A percentile compares a stretch with the other conserved stretches of the same genome.
Conservation (phyloP, 2,329 filamentous ascomycete species). For the Emergomyces africanus region DNA sequence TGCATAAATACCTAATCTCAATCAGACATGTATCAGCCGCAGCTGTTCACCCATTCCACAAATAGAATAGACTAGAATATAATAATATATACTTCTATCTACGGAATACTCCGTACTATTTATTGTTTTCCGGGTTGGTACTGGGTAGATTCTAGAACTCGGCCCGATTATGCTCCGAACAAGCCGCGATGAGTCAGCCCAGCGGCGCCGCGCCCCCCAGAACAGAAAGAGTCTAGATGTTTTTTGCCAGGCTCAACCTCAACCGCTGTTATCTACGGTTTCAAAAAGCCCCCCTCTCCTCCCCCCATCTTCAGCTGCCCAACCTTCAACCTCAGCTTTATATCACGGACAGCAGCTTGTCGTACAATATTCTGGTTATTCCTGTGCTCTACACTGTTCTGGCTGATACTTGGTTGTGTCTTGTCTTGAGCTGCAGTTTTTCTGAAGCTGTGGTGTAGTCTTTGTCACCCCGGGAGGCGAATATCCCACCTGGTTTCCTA, state of each 20-base stretch:
- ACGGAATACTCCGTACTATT: too few species aligned
- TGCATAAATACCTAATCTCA: not conserved
- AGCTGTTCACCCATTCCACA: not conserved
- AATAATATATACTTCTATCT: too few species aligned
- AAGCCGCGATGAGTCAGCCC: not conserved
- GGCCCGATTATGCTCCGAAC: not conserved
- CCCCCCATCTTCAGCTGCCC: not conserved
- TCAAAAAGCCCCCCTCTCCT: too few species aligned
- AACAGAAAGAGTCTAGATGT: not conserved
- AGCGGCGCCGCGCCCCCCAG: not conserved
- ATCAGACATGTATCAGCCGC: not conserved
- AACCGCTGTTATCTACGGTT: too few species aligned
- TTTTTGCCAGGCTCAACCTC: not conserved
- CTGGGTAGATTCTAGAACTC: not conserved
- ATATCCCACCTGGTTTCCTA: not conserved
- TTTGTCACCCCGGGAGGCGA: not conserved
- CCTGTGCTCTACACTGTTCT: not conserved
- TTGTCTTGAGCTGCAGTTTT: not conserved
- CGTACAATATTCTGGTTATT: not conserved
- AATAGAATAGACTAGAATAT: not conserved
- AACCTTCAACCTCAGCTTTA: not conserved
- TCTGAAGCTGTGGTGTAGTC: not conserved
- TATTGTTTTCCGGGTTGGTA: too few species aligned
- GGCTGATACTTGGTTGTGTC: not conserved
- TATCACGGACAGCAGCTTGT: not conserved